Base-by-base conservation (phyloP, 768 basidiomycete species). In the Panaeolus cyanescens region DNA sequence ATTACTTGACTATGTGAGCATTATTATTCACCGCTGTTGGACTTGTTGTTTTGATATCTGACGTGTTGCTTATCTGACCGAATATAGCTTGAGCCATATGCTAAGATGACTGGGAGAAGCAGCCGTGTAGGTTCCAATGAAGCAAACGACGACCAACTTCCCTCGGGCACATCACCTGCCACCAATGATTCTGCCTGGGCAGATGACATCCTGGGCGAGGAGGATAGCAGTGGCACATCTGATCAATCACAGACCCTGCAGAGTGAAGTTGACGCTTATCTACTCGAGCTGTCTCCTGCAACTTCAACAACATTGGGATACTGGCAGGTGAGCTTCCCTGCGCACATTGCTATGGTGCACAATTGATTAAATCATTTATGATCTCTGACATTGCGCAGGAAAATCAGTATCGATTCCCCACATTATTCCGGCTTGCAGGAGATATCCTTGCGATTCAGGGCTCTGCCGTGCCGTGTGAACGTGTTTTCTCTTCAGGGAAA, bases 371-470 rank as follows among this genome's bases (percentile, higher is more conserved):
- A 17, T 5, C 20, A 31, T 53, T 33, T 45, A n/a, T n/a, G n/a
- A n/a, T n/a, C n/a, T n/a, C n/a, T n/a, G n/a, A n/a, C n/a, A n/a
- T n/a, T n/a, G n/a, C n/a, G n/a, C 28, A 71, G 66, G 65, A 63
- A 15, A 70, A 68, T 56, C 68, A 66, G 28, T 40, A 45, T 15
- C 64, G 69, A 9, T 75, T 62, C 59, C 71, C 71, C 8, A 64
- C 66, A 0, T 36, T 75, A 8, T 74, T 71, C 61, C n/a, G n/a
- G 2, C 42, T 70, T 36, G 72, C 74, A 0, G 66, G 74, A 59
- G 75, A 77, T 53, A 56, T 69, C 20, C 64, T 77, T 1, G 70
- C 72, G 0, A 71, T 74, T 19, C 75, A 75, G 54, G 75, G 67
- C 12, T 75, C 74, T 12, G 62, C 74, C 10, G 75, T 76, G 0